A percentile compares a stretch with the other conserved stretches of the same genome.
phyloP scores from a whole-genome alignment of 441 rosid genomes.

The Aleurites moluccanus region DNA sequence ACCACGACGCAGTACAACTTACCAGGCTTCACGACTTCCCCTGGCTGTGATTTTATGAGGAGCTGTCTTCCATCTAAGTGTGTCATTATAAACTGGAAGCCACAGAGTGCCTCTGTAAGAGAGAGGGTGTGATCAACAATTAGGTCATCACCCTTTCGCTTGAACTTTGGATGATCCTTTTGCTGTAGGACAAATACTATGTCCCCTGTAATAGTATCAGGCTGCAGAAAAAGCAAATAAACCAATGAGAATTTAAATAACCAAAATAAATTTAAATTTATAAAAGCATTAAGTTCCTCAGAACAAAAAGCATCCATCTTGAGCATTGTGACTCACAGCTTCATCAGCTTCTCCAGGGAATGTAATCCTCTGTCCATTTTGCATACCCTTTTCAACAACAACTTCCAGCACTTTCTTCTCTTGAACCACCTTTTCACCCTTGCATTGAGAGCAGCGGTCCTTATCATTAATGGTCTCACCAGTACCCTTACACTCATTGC shows the following conservation, averaged over 20 bases:
- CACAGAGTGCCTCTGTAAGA: conserved; percentile 88
- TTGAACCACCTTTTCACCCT: conserved; percentile 86
- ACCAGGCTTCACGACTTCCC: conserved; percentile 94
- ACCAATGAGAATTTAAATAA: neutral
- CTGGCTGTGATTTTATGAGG: conserved; percentile 77
- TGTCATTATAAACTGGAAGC: conserved; percentile 73
- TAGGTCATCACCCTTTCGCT: conserved; percentile 87
- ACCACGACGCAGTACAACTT: neutral
- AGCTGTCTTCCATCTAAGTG: conserved; percentile 91
- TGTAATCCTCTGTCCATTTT: conserved; percentile 79
- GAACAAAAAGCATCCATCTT: neutral
- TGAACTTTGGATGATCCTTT: conserved; percentile 86
- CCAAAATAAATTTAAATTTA: neutral
- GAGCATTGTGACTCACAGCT: conserved; percentile 47
- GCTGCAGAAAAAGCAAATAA: conserved; percentile 44
- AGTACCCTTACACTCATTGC: conserved; percentile 90
- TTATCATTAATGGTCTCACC: conserved; percentile 86
- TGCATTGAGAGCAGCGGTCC: conserved; percentile 92
- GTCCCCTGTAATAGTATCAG: conserved; percentile 88
- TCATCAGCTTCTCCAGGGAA: conserved; percentile 97
- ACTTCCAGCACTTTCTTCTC: conserved; percentile 96
- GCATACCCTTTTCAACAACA: conserved; percentile 96
- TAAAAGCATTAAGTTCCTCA: neutral
- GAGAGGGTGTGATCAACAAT: conserved; percentile 75
- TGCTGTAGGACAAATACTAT: conserved; percentile 88